phyloP scores from a whole-genome alignment of 2,329 filamentous ascomycete genomes.

The Xylariomycetidae sp. region DNA sequence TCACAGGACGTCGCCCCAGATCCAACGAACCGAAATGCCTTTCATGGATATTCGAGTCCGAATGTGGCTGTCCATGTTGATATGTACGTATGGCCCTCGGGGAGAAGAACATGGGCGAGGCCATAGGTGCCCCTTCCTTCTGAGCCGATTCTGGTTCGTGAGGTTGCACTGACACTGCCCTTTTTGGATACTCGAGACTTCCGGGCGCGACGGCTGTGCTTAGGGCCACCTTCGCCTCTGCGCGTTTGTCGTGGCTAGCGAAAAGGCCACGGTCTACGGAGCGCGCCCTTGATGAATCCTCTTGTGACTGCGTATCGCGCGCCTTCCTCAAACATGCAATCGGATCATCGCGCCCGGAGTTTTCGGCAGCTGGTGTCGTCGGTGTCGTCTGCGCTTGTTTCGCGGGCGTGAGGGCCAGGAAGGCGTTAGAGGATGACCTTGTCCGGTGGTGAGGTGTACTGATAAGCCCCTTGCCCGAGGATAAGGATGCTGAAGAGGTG shows the following conservation, averaged over 20 bases:
- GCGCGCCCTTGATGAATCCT: constrained; percentile 48
- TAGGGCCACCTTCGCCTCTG: constrained; percentile 56
- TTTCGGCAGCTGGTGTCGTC: constrained; percentile 32
- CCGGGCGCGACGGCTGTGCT: constrained; percentile 58
- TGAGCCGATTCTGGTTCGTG: constrained; percentile 29
- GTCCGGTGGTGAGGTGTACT: constrained; percentile 38
- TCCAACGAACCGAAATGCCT: constrained; percentile 29
- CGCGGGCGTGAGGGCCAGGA: constrained; percentile 34
- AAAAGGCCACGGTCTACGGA: constrained; percentile 61
- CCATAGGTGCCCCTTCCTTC: constrained; percentile 20
- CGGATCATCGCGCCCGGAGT: constrained; percentile 26
- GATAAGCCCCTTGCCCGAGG: constrained; percentile 21
- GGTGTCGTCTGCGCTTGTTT: constrained; percentile 29
- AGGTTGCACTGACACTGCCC: constrained; percentile 41
- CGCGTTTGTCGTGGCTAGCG: constrained; percentile 56
- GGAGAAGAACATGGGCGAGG: constrained; percentile 34
- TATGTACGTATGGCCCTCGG: constrained; percentile 33
- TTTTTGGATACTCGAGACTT: constrained; percentile 44
- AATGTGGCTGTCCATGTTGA: constrained; percentile 37
- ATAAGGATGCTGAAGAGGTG: constrained; percentile 24
- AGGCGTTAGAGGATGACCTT: constrained; percentile 38
- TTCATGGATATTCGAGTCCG: constrained; percentile 38
- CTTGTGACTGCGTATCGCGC: constrained; percentile 33
- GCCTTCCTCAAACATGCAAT: constrained; percentile 39
- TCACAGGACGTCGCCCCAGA: constrained; percentile 40